Evolutionary conservation across 495 filamentous ascomycete genomes (phyloP).

Genomic region (Penicillium dipodomyicola): DNA sequence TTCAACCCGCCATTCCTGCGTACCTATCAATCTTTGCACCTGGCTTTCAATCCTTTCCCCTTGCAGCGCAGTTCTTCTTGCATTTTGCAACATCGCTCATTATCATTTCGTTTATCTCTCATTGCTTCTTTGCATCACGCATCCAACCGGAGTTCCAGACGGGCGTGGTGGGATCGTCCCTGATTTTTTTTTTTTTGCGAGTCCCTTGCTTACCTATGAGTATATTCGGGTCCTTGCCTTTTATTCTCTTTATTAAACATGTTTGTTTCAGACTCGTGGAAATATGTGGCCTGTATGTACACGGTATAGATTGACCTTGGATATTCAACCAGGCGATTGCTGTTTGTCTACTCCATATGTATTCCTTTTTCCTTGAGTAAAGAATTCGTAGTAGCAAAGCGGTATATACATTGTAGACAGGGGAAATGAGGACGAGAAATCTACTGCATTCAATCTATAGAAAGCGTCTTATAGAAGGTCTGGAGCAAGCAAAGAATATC

Average conservation of each 20-base stretch:
- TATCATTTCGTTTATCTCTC: slow-evolving; percentile 3
- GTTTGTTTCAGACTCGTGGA: not conserved
- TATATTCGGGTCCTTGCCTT: not conserved
- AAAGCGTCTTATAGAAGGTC: too few relatives aligned
- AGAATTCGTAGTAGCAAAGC: not conserved
- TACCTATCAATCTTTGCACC: not conserved
- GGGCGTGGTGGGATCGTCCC: slow-evolving; percentile 16
- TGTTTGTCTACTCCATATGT: not conserved
- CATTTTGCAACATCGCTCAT: slow-evolving; percentile 1
- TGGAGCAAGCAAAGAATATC: too few relatives aligned
- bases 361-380: not conserved
- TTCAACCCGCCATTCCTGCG: slow-evolving; percentile 2
- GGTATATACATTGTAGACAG: not conserved
- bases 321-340: not conserved
- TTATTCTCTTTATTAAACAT: not conserved
- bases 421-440: too few relatives aligned
- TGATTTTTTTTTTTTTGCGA: slow-evolving; percentile 3
- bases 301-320: slow-evolving; percentile 4
- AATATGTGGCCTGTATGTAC: slow-evolving; percentile 2
- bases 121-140: slow-evolving; percentile 20
- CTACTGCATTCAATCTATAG: too few relatives aligned
- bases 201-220: slow-evolving; percentile 7
- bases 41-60: not conserved
- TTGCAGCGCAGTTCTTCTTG: not conserved
- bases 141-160: slow-evolving; percentile 29